These are phyloP conservation scores for Saksenaea oblongispora DNA, from an alignment of 371 early-diverging fungal species.

Conservation along the genomic window DNA sequence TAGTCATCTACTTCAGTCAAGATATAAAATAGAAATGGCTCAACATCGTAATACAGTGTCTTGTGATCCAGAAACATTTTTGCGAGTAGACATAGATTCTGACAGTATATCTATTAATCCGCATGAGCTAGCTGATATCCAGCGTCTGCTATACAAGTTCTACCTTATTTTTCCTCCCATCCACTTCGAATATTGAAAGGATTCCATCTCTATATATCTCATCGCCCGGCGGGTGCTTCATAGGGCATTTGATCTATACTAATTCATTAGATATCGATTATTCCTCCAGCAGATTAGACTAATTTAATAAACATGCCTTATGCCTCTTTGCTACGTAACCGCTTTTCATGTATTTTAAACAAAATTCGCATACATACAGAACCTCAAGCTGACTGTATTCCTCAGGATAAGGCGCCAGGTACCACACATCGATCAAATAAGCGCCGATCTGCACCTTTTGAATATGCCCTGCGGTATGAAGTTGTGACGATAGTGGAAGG, in stretches of 20 bases:
- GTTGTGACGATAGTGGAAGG: background rate
- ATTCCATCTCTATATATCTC: conserved; percentile 96
- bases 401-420: conserved; percentile 97
- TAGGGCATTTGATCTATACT: conserved; percentile 69
- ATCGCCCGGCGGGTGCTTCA: conserved; percentile 95
- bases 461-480: conserved; percentile 46
- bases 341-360: conserved; percentile 94
- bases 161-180: conserved; percentile 89
- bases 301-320: conserved; percentile 40
- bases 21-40: conserved; percentile 99
- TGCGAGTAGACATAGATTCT: conserved; percentile 95
- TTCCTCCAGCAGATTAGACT: conserved; percentile 9
- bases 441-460: conserved; percentile 80
- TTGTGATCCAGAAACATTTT: conserved; percentile 99
- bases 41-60: conserved; percentile 99
- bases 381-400: conserved; percentile 75
- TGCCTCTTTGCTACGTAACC: conserved; percentile 69
- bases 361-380: conserved; percentile 96
- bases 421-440: conserved; percentile 94
- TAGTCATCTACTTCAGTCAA: conserved; percentile 78
- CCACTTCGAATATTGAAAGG: conserved; percentile 93
- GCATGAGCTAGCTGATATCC: background rate
- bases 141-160: background rate
- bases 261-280: background rate
- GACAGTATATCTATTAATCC: conserved; percentile 84